Evolutionary conservation across 345 rosid species (phyloP), one percentile per base, ranked within the genome.

Genomic region (Hibiscus syriacus): DNA sequence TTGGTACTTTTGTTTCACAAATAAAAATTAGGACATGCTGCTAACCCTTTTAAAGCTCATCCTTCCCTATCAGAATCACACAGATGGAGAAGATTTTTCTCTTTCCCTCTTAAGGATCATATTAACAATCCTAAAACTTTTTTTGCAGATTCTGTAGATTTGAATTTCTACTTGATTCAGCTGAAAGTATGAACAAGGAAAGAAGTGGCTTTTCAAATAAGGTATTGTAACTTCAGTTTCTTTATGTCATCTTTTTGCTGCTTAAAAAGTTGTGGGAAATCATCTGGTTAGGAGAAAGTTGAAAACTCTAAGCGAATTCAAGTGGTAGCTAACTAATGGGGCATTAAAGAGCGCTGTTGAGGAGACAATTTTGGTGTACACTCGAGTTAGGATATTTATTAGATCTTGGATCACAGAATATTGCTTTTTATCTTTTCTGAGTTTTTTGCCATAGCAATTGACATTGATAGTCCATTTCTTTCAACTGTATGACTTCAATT

Each of bases 331-430:
- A 49, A 17, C 54, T 50, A 50, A 50, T 9, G 12, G 55, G 55
- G 55, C 13, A 50, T 19, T 19, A 50, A 50, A 50, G 55, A 20
- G 55, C 55, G 11, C 55, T 50, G 20, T 50, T 50, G 55, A 50
- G 25, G 34, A 62, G 79, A 71, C 73, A 72, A 66, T 74, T 80
- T 80, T 76, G 72, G 74, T 70, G 8, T 55, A 70, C 56, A 29
- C 67, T 59, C 63, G 59, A 4, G 64, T 55, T 66, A 25, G 70
- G 72, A 60, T 68, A 26, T 78, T 79, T 25, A 13, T 20, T 76
- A 62, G 30, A 62, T 66, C 29, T 64, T 72, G 70, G 73, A 78
- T 55, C 64, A 55, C 70, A 49, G 17, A 39, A 68, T 71, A 46
- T 53, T 39, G 26, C 67, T 11, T 64, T 61, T 55, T 39, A 16